Conservation (phyloP, 805 yeast genomes). For the Ogataea corticis region DNA sequence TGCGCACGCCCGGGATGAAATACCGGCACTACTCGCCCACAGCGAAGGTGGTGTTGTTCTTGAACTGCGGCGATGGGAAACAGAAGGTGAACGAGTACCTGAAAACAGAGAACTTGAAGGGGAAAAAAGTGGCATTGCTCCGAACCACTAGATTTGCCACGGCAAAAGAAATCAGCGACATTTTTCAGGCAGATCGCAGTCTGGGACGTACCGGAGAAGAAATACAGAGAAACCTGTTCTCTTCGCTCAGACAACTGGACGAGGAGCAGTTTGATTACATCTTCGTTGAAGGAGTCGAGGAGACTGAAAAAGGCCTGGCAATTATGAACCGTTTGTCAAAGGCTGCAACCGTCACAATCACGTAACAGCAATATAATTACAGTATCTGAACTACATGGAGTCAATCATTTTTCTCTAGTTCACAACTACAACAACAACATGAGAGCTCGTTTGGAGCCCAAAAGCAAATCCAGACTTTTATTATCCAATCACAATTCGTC, state of each 20-base stretch:
- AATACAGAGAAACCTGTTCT: conserved; percentile 75
- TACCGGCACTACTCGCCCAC: conserved; percentile 92
- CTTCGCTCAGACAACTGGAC: conserved; percentile 73
- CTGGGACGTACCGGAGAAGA: conserved; percentile 53
- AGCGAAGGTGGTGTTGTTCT: conserved; percentile 74
- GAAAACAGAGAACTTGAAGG: conserved; percentile 9
- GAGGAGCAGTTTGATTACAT: conserved; percentile 65
- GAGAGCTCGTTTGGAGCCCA: not conserved
- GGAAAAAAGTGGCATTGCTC: conserved; percentile 51
- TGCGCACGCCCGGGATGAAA: conserved; percentile 96
- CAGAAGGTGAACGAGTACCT: conserved; percentile 14
- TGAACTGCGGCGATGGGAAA: conserved; percentile 48
- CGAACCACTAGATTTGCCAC: conserved; percentile 40
- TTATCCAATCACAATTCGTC: conserved; percentile 23
- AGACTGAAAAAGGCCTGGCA: conserved; percentile 82
- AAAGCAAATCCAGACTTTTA: not conserved
- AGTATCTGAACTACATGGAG: no score
- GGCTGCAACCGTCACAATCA: conserved; percentile 61
- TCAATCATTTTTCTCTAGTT: no score
- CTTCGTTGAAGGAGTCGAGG: conserved; percentile 80
- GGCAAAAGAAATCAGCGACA: conserved; percentile 16
- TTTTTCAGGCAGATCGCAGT: conserved; percentile 32
- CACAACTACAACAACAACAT: not conserved
- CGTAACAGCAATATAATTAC: not conserved
- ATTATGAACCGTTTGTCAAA: conserved; percentile 88